Evolutionary conservation across 495 filamentous ascomycete species (phyloP), one percentile per base, ranked within the genome.

Genomic region (Cladorrhinum samala): DNA sequence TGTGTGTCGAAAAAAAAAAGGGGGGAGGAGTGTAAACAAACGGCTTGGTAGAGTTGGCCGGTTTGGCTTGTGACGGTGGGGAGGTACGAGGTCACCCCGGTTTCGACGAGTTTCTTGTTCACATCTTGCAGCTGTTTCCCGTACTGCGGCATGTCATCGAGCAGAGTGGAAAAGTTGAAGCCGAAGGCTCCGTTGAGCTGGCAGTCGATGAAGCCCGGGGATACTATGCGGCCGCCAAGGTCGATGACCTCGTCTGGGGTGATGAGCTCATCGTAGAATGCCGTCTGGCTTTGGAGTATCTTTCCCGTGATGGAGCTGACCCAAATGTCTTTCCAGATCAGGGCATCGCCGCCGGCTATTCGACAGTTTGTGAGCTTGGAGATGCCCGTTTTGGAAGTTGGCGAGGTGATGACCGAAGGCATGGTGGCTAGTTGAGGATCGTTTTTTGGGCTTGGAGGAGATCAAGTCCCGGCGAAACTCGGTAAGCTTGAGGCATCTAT

Each of bases 151-250:
- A 79, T 74, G 40, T 83, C 77, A n/a, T 83, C 78, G 5, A 85
- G 80, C 1, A 88, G 72, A 1, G 77, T 72, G 1, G 87, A 91
- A 66, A 92, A 92, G 70, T 93, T 88, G 72, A 92, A 89, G 42
- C 89, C 89, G 54, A 86, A 86, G 5, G 84, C 87, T 39, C 89
- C 89, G 60, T 95, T 95, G 42, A 92, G 77, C 63, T 95, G 89
- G 44, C 87, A 83, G 60, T 95, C 89, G 60, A 94, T 88, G 58
- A 93, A 78, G 13, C 88, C 89, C 0, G 89, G 88, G 11, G 87
- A 80, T 19, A 95, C 58, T 59, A 93, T 89, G 54, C 85, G 83
- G 43, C 86, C 85, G n/a, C 80, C 75, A 11, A 93, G 80, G 58
- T 95, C 79, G 58, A 93, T 72, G 47, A 83, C 74, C 46, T 63